These are phyloP conservation scores for Colletotrichum lentis DNA, from an alignment of 2,329 filamentous ascomycete genomes.

Conservation along the genomic window DNA sequence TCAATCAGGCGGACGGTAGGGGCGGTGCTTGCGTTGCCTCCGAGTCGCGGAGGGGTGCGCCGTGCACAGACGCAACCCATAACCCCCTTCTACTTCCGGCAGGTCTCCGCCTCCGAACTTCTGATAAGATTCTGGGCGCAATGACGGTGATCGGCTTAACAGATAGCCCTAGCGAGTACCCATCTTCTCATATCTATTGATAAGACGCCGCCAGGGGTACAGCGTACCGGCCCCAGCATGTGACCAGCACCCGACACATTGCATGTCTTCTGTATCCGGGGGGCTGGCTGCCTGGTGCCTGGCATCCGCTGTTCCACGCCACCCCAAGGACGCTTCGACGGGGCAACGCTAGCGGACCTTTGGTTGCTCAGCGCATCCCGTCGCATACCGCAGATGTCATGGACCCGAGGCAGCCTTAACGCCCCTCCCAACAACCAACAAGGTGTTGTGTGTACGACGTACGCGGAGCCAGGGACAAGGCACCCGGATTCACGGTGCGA, in stretches of 20 bases:
- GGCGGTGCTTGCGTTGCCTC: conserved; percentile 32
- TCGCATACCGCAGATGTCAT: conserved; percentile 18
- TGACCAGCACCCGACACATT: conserved; percentile 27
- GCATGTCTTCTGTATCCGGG: conserved; percentile 27
- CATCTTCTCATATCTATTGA: conserved; percentile 3
- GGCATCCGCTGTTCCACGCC: conserved; percentile 25
- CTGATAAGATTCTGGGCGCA: background rate
- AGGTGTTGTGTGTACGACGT: background rate
- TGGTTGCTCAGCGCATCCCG: conserved; percentile 23
- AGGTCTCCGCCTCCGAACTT: conserved; percentile 15
- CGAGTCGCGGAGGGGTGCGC: conserved; percentile 31
- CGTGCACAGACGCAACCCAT: conserved; percentile 21
- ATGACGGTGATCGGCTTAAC: background rate
- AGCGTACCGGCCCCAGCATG: conserved; percentile 29
- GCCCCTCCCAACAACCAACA: background rate
- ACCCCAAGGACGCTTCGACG: conserved; percentile 4
- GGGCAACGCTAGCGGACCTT: conserved; percentile 29
- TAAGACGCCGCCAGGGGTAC: conserved; percentile 29
- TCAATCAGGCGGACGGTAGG: conserved; percentile 36
- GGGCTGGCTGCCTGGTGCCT: conserved; percentile 19
- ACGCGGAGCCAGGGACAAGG: background rate
- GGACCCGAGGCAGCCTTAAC: conserved; percentile 19
- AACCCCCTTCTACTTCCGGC: conserved; percentile 9
- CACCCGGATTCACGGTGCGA: background rate
- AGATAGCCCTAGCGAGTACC: conserved; percentile 3